Conservation (phyloP, 2,329 filamentous ascomycete genomes). For the Microsporum ferrugineum region DNA sequence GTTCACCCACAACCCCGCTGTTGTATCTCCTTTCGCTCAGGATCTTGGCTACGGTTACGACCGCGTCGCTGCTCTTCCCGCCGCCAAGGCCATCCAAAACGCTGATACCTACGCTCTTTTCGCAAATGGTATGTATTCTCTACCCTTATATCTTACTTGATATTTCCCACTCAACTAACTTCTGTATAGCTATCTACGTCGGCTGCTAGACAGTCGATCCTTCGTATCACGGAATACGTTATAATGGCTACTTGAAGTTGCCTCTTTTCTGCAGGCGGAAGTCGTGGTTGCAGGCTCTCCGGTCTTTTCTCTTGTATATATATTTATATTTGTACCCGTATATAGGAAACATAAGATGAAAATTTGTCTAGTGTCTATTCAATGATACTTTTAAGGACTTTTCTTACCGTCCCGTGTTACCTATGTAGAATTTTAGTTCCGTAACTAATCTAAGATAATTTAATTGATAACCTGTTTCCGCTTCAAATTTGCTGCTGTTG, state of each 20-base stretch:
- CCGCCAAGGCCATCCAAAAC: slow-evolving; percentile 46
- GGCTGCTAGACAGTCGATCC: not conserved
- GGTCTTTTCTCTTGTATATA: too few relatives aligned
- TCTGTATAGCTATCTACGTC: slow-evolving; percentile 2
- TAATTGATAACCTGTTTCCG: too few relatives aligned
- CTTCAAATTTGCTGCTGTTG: too few relatives aligned
- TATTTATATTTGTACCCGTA: too few relatives aligned
- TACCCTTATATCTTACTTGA: not conserved
- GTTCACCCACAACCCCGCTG: slow-evolving; percentile 48
- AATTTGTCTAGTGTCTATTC: too few relatives aligned
- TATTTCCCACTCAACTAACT: not conserved
- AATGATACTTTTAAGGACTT: too few relatives aligned
- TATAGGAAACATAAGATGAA: too few relatives aligned
- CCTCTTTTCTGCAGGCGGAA: not conserved
- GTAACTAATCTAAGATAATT: too few relatives aligned
- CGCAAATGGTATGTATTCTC: slow-evolving; percentile 35
- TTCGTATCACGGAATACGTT: not conserved
- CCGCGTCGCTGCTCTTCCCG: slow-evolving; percentile 36
- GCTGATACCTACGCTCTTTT: slow-evolving; percentile 52
- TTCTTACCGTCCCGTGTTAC: too few relatives aligned
- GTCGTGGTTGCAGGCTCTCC: too few relatives aligned
- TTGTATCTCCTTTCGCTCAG: slow-evolving; percentile 44
- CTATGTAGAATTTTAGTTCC: too few relatives aligned
- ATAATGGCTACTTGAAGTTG: not conserved
- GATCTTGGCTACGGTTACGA: slow-evolving; percentile 51